phyloP scores from a whole-genome alignment of 1,139 yeast species.

The Eremothecium gossypii region DNA sequence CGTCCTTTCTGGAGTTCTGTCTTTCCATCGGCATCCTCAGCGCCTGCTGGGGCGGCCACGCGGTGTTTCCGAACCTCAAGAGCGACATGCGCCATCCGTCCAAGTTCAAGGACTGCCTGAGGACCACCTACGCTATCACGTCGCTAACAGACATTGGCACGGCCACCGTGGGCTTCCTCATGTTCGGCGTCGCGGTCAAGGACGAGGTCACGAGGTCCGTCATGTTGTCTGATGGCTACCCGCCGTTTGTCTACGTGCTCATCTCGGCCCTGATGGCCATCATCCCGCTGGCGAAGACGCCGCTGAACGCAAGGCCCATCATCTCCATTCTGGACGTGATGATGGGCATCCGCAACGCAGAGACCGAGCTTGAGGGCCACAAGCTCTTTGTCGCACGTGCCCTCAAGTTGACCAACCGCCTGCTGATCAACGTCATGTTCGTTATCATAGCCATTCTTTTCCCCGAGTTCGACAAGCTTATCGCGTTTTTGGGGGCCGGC shows the following conservation, averaged over 20 bases:
- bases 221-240: conserved; percentile 62
- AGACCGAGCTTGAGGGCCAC: conserved; percentile 13
- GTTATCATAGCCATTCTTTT: conserved; percentile 49
- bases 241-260: conserved; percentile 50
- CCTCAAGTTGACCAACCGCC: conserved; percentile 25
- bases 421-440: conserved; percentile 35
- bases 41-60: conserved; percentile 91
- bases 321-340: conserved; percentile 55
- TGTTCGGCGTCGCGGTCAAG: conserved; percentile 71
- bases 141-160: conserved; percentile 62
- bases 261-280: conserved; percentile 68
- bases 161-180: conserved; percentile 73
- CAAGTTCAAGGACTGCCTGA: conserved; percentile 42
- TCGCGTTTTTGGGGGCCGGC: conserved; percentile 76
- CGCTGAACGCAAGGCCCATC: conserved; percentile 80
- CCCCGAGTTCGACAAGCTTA: conserved; percentile 72
- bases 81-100: conserved; percentile 75
- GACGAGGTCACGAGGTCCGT: conserved; percentile 82
- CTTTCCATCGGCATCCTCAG: conserved; percentile 65
- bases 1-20: conserved; percentile 39
- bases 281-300: conserved; percentile 81
- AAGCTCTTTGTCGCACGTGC: conserved; percentile 14
- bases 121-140: conserved; percentile 55
- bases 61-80: conserved; percentile 72
- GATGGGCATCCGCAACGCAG: conserved; percentile 30